Percentiles rank a stretch among this genome's conserved stretches.
Conservation (phyloP, 257 asterid genomes). For the Solanum arcanum region DNA sequence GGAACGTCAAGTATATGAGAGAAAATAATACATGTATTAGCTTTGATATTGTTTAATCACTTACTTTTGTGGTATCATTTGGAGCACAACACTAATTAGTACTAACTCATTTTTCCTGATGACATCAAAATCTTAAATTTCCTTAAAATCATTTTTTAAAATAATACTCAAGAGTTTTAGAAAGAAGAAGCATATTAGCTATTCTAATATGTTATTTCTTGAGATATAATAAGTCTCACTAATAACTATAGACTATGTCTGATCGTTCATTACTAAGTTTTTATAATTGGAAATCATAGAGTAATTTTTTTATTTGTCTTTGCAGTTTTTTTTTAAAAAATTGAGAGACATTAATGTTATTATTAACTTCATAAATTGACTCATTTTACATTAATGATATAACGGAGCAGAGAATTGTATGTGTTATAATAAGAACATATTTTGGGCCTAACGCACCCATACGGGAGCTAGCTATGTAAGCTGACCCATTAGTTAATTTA, state of each 20-base stretch:
- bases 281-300: background rate
- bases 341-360: background rate
- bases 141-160: background rate
- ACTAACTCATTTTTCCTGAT: background rate
- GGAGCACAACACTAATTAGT: background rate
- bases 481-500: background rate
- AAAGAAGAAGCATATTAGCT: too few species aligned
- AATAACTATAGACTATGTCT: too few species aligned
- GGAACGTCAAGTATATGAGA: too few species aligned
- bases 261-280: background rate
- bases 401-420: too few species aligned
- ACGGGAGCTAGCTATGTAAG: background rate
- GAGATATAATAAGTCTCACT: background rate
- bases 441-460: background rate
- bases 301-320: too few species aligned
- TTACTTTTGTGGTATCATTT: background rate
- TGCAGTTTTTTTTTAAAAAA: too few species aligned
- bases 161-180: too few species aligned
- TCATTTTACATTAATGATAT: background rate
- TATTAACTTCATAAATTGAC: too few species aligned
- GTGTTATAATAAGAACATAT: too few species aligned
- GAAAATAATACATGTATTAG: too few species aligned
- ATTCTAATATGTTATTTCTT: background rate
- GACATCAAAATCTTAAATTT: background rate
- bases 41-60: too few species aligned